A percentile compares a stretch with the other conserved stretches of the same genome.
phyloP scores from a whole-genome alignment of 345 rosid species.

The Mangifera indica region DNA sequence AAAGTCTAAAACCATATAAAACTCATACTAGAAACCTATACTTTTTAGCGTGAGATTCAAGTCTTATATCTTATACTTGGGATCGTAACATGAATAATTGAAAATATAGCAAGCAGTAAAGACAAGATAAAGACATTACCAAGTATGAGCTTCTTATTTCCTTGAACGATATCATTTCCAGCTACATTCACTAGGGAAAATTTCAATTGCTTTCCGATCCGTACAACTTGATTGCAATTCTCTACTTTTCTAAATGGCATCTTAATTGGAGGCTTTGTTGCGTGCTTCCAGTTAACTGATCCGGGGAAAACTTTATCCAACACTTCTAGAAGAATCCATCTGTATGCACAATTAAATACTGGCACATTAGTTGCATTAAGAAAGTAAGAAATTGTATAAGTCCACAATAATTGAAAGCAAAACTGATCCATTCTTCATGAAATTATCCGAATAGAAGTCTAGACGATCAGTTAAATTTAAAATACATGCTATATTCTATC shows the following conservation, averaged over 20 bases:
- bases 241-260: slow-evolving; percentile 95
- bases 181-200: slow-evolving; percentile 87
- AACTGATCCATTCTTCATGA: background rate
- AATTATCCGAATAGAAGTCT: background rate
- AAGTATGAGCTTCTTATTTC: slow-evolving; percentile 92
- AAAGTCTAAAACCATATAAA: too few relatives aligned
- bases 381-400: too few relatives aligned
- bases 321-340: slow-evolving; percentile 89
- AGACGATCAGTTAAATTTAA: background rate
- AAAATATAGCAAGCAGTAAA: too few relatives aligned
- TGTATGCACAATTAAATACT: slow-evolving; percentile 28
- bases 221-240: slow-evolving; percentile 88
- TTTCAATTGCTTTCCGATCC: slow-evolving; percentile 69
- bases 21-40: too few relatives aligned
- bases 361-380: background rate
- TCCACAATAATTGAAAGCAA: background rate
- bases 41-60: too few relatives aligned
- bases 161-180: slow-evolving; percentile 91
- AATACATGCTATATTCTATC: background rate
- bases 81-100: too few relatives aligned
- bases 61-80: too few relatives aligned
- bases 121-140: slow-evolving; percentile 41
- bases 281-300: slow-evolving; percentile 87
- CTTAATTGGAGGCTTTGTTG: slow-evolving; percentile 89
- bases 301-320: slow-evolving; percentile 83